A percentile compares a stretch with the other conserved stretches of the same genome.
Evolutionary conservation across 2,329 filamentous ascomycete genomes (phyloP).

Genomic region (Trichoderma sp.): DNA sequence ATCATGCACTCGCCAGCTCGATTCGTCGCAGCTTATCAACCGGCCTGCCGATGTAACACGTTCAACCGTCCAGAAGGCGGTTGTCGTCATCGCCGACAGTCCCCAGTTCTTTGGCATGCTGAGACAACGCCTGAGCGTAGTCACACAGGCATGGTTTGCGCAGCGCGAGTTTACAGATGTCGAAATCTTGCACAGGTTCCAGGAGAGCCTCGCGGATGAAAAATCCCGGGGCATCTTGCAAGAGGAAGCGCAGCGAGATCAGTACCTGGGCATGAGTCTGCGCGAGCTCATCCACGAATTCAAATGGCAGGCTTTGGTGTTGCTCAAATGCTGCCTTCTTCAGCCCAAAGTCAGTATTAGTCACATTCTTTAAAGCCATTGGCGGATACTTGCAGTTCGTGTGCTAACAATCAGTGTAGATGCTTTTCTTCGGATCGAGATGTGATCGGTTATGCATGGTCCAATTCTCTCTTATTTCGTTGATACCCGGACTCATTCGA

Average conservation of each 20-base stretch:
- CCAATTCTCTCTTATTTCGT: slow-evolving; percentile 92
- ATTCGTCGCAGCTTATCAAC: slow-evolving; percentile 73
- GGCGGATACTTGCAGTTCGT: no score
- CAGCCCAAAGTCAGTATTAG: slow-evolving; percentile 76
- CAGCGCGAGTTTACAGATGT: slow-evolving; percentile 90
- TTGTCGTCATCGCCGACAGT: slow-evolving; percentile 90
- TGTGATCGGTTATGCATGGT: slow-evolving; percentile 97
- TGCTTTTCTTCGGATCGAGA: slow-evolving; percentile 97
- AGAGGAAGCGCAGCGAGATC: slow-evolving; percentile 75
- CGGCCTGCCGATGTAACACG: slow-evolving; percentile 89
- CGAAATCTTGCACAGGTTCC: slow-evolving; percentile 87
- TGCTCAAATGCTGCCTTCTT: slow-evolving; percentile 90
- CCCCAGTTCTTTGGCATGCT: slow-evolving; percentile 89
- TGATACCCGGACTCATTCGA: slow-evolving; percentile 89
- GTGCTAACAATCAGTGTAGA: slow-evolving; percentile 54
- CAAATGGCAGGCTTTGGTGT: slow-evolving; percentile 87
- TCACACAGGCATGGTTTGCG: slow-evolving; percentile 94
- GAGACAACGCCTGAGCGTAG: slow-evolving; percentile 83
- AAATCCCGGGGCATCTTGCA: slow-evolving; percentile 58
- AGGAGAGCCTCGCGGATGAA: slow-evolving; percentile 78
- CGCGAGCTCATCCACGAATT: slow-evolving; percentile 93
- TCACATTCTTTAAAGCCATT: neutral
- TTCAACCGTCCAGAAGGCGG: slow-evolving; percentile 95
- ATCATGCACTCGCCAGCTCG: slow-evolving; percentile 89
- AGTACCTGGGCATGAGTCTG: slow-evolving; percentile 85